Evolutionary conservation across 768 basidiomycete genomes (phyloP), one percentile per base, ranked within the genome.

Genomic region (Fibroporia radiculosa): DNA sequence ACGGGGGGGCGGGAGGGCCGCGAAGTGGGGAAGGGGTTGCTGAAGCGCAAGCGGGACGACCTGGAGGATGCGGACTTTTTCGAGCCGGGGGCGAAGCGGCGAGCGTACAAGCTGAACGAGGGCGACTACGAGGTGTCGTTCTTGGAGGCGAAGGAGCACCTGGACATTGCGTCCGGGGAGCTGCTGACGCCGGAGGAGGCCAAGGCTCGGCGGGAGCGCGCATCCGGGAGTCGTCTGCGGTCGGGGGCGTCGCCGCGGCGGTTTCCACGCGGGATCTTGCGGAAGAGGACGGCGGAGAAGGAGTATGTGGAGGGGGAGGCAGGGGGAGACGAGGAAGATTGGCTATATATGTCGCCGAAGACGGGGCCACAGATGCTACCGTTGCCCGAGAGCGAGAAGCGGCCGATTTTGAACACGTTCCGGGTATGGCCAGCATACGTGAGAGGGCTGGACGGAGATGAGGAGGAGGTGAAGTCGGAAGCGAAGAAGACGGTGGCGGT

Each of bases 251-350:
- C 35, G 18, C 25, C 38, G 23, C 38, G 38, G 13, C 22, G 10
- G 13, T 22, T 39, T 23, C 39, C 5, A 18, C 47, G 43, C 40
- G 40, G 54, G 11, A 43, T 49, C 16, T 31, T 56, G 44, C 52
- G 47, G 32, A 35, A 20, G 26, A 52, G 27, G 28, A 38, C 34
- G n/a, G 20, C 12, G 16, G 3, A 29, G 44, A 32, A 4, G 13
- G 29, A 26, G 27, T 12, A 19, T 24, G 12, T 22, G 24, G 16
- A 12, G 10, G 14, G 16, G 10, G 12, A 24, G n/a, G 22, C 23
- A 14, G 6, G 24, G 25, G 34, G 40, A 38, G 26, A 12, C 18
- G 44, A 37, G 19, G 19, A 44, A 28, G 13, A n/a, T 3, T 41
- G 44, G 13, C 26, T 42, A 18, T 45, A 19, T 18, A 7, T 41